phyloP scores from a whole-genome alignment of 129 eudicot genomes.

The Heracleum sosnowskyi region DNA sequence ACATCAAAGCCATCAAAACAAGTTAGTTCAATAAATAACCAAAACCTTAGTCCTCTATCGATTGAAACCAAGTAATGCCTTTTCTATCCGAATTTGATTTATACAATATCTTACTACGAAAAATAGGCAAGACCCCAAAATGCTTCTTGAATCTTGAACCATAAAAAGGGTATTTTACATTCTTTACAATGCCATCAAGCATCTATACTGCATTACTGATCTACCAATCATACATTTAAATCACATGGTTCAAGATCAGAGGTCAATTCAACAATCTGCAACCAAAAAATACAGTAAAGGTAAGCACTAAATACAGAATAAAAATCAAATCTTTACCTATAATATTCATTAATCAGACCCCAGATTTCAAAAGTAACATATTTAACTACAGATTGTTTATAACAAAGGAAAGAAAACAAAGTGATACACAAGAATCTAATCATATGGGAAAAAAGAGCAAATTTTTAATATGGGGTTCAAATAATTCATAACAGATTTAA shows the following conservation, averaged over 20 bases:
- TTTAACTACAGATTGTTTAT: background rate
- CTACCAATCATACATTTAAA: background rate
- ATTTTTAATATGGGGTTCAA: background rate
- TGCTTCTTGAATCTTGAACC: conserved; percentile 8
- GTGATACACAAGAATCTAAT: too few relatives aligned
- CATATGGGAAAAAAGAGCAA: too few relatives aligned
- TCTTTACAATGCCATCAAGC: background rate
- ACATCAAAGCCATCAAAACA: conserved; percentile 28
- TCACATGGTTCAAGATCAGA: background rate
- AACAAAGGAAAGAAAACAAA: background rate
- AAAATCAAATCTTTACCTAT: background rate
- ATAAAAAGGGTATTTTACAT: background rate
- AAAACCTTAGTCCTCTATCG: background rate
- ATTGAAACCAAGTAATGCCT: background rate
- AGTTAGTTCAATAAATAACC: background rate
- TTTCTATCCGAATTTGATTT: background rate
- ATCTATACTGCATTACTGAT: background rate
- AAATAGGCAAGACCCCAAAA: conserved; percentile 7
- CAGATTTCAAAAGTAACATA: background rate
- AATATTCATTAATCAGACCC: background rate
- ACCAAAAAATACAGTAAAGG: background rate
- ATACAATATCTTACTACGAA: background rate
- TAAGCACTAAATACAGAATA: background rate
- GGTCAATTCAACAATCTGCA: background rate
- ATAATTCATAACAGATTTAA: background rate